phyloP scores from a whole-genome alignment of 2,329 filamentous ascomycete species.

The Pezicula radicicola region DNA sequence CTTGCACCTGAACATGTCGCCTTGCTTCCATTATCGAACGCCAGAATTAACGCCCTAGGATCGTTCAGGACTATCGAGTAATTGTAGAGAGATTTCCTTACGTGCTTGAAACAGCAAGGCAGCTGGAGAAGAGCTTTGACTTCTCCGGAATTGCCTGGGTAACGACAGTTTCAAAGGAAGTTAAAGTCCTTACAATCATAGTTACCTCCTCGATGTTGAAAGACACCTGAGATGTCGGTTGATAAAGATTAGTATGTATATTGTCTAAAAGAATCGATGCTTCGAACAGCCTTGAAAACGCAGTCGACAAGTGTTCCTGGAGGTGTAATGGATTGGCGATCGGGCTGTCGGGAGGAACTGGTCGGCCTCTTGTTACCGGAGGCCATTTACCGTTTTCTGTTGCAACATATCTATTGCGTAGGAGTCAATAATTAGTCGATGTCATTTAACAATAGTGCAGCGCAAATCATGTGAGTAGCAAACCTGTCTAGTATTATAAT shows the following conservation, averaged over 20 bases:
- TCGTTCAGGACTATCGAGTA: neutral
- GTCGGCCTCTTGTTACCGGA: slow-evolving; percentile 2
- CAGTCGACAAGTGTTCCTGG: neutral
- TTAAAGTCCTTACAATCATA: slow-evolving; percentile 2
- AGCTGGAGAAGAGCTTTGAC: slow-evolving; percentile 1
- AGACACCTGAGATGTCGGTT: slow-evolving; percentile 2
- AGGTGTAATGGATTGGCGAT: neutral
- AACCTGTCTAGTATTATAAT: slow-evolving; percentile 4
- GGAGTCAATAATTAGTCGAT: neutral
- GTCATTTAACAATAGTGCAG: neutral
- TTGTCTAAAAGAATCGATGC: slow-evolving; percentile 3
- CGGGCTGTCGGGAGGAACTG: neutral
- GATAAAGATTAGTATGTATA: neutral
- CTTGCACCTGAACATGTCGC: neutral
- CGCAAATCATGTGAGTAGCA: neutral
- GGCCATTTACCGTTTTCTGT: neutral
- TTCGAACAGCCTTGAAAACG: slow-evolving; percentile 5
- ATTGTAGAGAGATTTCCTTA: neutral
- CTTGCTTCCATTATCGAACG: neutral
- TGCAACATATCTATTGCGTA: neutral
- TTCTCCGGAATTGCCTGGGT: neutral
- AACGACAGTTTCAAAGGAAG: slow-evolving; percentile 1
- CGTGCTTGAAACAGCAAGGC: slow-evolving; percentile 2
- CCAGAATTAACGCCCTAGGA: slow-evolving; percentile 2
- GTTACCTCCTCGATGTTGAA: slow-evolving; percentile 5